Conservation (phyloP, 257 asterid species). For the Agastache rugosa region DNA sequence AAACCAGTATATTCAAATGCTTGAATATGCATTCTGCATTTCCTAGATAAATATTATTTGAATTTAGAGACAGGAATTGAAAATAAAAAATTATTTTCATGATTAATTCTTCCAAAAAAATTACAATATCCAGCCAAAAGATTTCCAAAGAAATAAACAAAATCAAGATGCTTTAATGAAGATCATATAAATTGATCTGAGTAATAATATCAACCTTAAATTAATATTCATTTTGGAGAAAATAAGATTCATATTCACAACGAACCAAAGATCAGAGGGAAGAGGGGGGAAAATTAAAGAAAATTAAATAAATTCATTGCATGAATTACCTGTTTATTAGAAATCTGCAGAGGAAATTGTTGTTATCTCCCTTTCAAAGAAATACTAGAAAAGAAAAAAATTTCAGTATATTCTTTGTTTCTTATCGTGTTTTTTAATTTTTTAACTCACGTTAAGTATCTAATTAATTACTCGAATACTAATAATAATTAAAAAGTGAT, state of each 20-base stretch:
- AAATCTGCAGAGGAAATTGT: conserved; percentile 31
- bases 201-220: background rate
- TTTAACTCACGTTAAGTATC: background rate
- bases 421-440: background rate
- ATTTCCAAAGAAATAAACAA: background rate
- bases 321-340: conserved; percentile 35
- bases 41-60: background rate
- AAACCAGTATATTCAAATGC: background rate
- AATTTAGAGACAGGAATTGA: background rate
- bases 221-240: background rate
- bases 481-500: background rate
- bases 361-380: conserved; percentile 20
- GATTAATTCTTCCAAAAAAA: background rate
- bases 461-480: background rate
- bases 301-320: background rate
- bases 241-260: background rate
- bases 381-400: conserved; percentile 6
- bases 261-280: background rate
- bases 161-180: background rate
- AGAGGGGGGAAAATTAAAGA: too few species aligned
- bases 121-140: conserved; percentile 14
- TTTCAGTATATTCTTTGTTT: background rate
- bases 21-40: background rate
- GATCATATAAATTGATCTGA: background rate
- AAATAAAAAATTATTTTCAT: background rate